These are phyloP conservation scores for Paracorniculantispora psalliotae DNA, from an alignment of 2,329 filamentous ascomycete species.

Conservation along the genomic window DNA sequence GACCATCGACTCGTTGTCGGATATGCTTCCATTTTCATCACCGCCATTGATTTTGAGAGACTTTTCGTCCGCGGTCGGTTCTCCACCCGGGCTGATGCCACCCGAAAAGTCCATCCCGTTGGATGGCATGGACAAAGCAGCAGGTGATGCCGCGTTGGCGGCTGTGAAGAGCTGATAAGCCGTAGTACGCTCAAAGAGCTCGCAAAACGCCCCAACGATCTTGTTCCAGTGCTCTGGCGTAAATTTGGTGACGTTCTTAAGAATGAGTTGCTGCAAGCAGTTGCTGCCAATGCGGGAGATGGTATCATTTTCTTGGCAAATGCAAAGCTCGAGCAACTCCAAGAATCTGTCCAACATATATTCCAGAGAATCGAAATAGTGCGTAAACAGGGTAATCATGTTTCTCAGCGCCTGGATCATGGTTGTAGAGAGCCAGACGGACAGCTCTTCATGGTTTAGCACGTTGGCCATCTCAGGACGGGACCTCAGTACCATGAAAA, in stretches of 20 bases:
- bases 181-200: conserved; percentile 90
- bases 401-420: conserved; percentile 98
- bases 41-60: conserved; percentile 57
- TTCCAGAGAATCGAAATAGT: conserved; percentile 93
- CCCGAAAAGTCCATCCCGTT: conserved; percentile 50
- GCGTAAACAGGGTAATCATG: conserved; percentile 98
- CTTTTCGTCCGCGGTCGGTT: conserved; percentile 45
- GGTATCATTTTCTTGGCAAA: conserved; percentile 98
- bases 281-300: conserved; percentile 97
- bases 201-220: conserved; percentile 92
- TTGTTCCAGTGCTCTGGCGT: conserved; percentile 82
- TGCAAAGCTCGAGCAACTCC: conserved; percentile 88
- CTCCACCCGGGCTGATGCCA: conserved; percentile 36
- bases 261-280: conserved; percentile 90
- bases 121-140: conserved; percentile 45
- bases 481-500: conserved; percentile 96
- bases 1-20: conserved; percentile 30
- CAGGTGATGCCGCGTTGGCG: conserved; percentile 51
- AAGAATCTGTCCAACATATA: conserved; percentile 99
- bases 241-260: conserved; percentile 96
- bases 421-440: conserved; percentile 97
- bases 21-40: conserved; percentile 32
- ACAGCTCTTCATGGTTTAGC: conserved; percentile 91
- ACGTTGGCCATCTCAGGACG: conserved; percentile 96
- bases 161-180: conserved; percentile 94